A percentile compares a stretch with the other conserved stretches of the same genome.
These are phyloP conservation scores for Amaranthus tricolor DNA, from an alignment of 179 eudicot genomes.

Conservation along the genomic window DNA sequence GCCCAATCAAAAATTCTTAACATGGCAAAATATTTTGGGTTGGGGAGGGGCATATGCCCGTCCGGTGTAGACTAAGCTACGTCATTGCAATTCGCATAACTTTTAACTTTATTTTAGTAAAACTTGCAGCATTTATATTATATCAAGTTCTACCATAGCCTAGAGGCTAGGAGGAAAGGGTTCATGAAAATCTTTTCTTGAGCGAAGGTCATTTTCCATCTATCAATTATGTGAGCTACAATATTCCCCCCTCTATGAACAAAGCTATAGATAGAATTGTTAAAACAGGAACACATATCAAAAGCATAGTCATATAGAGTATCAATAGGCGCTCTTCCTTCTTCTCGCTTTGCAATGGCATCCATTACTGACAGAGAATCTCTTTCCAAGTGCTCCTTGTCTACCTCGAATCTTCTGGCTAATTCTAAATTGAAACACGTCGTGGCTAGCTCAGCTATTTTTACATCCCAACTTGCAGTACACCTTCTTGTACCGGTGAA, in stretches of 20 bases:
- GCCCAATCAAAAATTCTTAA: too few species aligned
- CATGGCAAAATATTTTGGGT: too few species aligned
- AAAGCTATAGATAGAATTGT: not conserved
- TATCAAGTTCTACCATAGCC: not conserved
- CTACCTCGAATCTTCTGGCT: not conserved
- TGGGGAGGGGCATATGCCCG: too few species aligned
- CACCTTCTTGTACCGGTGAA: too few species aligned
- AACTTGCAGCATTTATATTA: not conserved
- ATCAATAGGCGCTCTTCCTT: not conserved
- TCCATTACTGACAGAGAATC: not conserved
- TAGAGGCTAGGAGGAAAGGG: not conserved
- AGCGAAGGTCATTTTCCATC: not conserved
- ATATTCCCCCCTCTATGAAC: not conserved
- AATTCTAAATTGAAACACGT: not conserved
- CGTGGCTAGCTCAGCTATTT: too few species aligned
- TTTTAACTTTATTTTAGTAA: too few species aligned
- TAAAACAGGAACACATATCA: not conserved
- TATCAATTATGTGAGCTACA: not conserved
- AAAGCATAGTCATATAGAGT: not conserved
- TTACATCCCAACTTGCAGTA: too few species aligned
- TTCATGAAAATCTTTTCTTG: not conserved
- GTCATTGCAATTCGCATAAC: too few species aligned
- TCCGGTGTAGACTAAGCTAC: too few species aligned
- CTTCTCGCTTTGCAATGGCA: not conserved
- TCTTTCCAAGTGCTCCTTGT: not conserved